Percentiles rank a stretch among this genome's conserved stretches.
phyloP scores from a whole-genome alignment of 176 grass and related monocot species.

The Carex scoparia region DNA sequence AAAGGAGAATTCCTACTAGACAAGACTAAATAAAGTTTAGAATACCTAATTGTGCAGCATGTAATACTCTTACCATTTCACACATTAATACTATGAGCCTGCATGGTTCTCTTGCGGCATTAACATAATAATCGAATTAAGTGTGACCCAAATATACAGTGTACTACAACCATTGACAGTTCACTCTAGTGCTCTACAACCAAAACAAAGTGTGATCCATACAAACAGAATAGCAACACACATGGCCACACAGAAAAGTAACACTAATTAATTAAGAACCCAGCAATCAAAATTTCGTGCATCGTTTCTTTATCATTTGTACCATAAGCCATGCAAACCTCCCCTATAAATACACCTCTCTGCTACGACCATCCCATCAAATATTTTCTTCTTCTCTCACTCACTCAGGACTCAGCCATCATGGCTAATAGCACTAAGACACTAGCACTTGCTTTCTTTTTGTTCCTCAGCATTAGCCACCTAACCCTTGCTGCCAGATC shows the following conservation, averaged over 20 bases:
- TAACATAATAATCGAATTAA: neutral
- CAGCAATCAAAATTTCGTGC: conserved; percentile 19
- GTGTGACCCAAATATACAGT: neutral
- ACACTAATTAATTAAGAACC: neutral
- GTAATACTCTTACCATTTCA: conserved; percentile 10
- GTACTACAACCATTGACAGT: neutral
- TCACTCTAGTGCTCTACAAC: too few relatives aligned
- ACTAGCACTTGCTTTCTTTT: conserved; percentile 21
- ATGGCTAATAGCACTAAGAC: conserved; percentile 27
- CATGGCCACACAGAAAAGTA: neutral
- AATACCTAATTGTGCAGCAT: neutral
- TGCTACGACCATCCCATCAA: conserved; percentile 14
- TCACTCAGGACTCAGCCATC: neutral
- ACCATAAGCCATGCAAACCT: conserved; percentile 13
- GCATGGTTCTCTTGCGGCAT: neutral
- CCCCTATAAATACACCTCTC: conserved; percentile 22
- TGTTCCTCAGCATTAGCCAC: conserved; percentile 25
- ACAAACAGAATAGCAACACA: neutral
- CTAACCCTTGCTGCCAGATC: conserved; percentile 8
- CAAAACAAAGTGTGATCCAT: neutral
- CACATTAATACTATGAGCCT: neutral
- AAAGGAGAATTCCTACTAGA: neutral
- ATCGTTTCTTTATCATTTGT: neutral
- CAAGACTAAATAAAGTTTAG: neutral
- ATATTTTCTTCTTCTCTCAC: neutral